A percentile compares a stretch with the other conserved stretches of the same genome.
These are phyloP conservation scores for Ulota crispa DNA, from an alignment of 225 moss, liverwort and hornwort species.

Conservation along the genomic window DNA sequence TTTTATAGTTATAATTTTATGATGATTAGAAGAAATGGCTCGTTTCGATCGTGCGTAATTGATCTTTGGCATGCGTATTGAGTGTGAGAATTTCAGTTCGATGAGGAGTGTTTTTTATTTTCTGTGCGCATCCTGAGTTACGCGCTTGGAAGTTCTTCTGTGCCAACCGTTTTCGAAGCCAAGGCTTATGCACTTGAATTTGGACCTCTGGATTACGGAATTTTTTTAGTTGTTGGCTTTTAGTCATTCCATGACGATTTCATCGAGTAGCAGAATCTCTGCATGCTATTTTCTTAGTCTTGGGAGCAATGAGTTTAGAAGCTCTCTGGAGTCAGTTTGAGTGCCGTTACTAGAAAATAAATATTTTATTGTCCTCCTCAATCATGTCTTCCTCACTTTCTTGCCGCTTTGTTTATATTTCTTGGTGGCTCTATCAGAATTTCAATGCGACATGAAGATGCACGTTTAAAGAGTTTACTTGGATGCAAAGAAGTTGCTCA, in stretches of 20 bases:
- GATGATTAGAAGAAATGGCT: neutral
- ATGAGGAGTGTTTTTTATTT: neutral
- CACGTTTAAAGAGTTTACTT: neutral
- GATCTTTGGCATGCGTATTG: neutral
- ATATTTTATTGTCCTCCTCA: neutral
- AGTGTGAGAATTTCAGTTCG: neutral
- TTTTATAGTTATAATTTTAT: neutral
- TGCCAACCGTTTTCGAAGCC: neutral
- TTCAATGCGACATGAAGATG: neutral
- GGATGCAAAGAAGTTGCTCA: neutral
- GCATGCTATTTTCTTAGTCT: neutral
- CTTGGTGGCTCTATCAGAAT: neutral
- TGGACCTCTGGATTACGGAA: neutral
- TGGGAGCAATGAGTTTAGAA: neutral
- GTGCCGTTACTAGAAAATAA: neutral
- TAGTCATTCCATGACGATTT: neutral
- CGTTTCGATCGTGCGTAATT: constrained; percentile 2
- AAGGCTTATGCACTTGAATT: neutral
- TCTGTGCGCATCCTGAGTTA: neutral
- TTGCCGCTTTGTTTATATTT: neutral
- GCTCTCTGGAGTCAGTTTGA: neutral
- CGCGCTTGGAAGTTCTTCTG: neutral
- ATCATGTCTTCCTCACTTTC: neutral
- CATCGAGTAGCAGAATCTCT: neutral
- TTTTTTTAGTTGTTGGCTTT: neutral